Evolutionary conservation across 148 eudicot genomes (phyloP).

Genomic region (Pouteria glomerata): DNA sequence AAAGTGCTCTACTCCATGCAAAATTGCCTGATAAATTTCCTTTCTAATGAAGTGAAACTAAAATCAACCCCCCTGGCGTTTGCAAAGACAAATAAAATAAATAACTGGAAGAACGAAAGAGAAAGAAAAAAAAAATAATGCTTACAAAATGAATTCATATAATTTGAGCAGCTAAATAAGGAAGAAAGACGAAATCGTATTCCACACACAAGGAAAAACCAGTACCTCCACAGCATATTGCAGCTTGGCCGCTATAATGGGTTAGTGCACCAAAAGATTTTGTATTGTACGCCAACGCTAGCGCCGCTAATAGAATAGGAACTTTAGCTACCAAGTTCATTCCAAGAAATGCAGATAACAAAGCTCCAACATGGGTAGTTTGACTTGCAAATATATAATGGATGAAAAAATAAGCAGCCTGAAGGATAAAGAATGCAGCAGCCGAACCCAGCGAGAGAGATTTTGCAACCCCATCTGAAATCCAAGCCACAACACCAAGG

Average conservation of each 20-base stretch:
- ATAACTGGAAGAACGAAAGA: no score
- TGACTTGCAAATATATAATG: slow-evolving; percentile 96
- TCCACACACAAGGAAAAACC: background rate
- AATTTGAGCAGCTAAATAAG: background rate
- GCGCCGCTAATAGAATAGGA: slow-evolving; percentile 73
- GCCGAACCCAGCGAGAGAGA: slow-evolving; percentile 79
- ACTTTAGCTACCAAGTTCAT: slow-evolving; percentile 88
- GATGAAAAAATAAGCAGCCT: slow-evolving; percentile 77
- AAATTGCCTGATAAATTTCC: no score
- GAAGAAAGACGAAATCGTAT: background rate
- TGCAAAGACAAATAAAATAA: no score
- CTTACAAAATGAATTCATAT: background rate
- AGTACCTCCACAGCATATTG: slow-evolving; percentile 89
- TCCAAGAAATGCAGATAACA: slow-evolving; percentile 86
- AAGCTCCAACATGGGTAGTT: slow-evolving; percentile 95
- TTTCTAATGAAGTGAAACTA: no score
- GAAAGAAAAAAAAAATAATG: no score
- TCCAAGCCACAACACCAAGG: slow-evolving; percentile 84
- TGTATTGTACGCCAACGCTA: slow-evolving; percentile 82
- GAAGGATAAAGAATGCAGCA: slow-evolving; percentile 79
- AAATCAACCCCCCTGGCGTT: no score
- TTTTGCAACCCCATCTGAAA: slow-evolving; percentile 67
- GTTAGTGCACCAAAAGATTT: slow-evolving; percentile 84
- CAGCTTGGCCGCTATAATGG: slow-evolving; percentile 95
- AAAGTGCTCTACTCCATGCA: no score